Evolutionary conservation across 2,329 filamentous ascomycete genomes (phyloP), one percentile per base, ranked within the genome.

Genomic region (Trichoderma asperellum): DNA sequence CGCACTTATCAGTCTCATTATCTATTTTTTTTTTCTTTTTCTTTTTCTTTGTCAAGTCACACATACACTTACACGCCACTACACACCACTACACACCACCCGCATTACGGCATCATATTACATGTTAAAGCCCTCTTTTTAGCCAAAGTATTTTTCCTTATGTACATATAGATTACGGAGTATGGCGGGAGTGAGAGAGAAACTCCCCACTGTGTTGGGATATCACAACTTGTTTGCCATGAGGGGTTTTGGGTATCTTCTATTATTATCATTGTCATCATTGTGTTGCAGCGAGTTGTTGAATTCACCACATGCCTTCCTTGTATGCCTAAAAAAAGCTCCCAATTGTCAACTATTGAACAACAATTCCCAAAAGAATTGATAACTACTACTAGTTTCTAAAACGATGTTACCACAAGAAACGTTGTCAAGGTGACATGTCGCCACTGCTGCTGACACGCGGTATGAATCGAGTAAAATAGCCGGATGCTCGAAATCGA

Each of bases 81-180:
- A 24, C 49, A 40, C 49, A 52, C 24, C 57, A 52, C 37, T 21
- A 12, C 49, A 40, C 62, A 53, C 52, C 24, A 47, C 52, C 11
- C 24, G 47, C 62, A 57, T 59, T 49, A 59, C 63, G 63, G 63
- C 53, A 37, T 67, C 63, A 58, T 24, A 67, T 67, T 21, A 59
- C 49, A 59, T 52, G 55, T 35, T 67, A 59, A 32, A 67, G 55
- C 55, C 40, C 40, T 67, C n/a, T 49, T 43, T 64, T 64, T n/a
- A 29, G 55, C 27, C 55, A 35, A 35, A 35, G 63, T 59, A 37
- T 59, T 52, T 67, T 59, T 14, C 40, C 12, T 43, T 59, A 35
- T 59, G 55, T 67, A 67, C 49, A 59, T 67, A 64, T 59, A 58
- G 29, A 67, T 40, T 59, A 52, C 12, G 63, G 63, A 66, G 63